A percentile compares a stretch with the other conserved stretches of the same genome.
Evolutionary conservation across 2,329 filamentous ascomycete species (phyloP).

Genomic region (Davidsoniella neocaledoniae): DNA sequence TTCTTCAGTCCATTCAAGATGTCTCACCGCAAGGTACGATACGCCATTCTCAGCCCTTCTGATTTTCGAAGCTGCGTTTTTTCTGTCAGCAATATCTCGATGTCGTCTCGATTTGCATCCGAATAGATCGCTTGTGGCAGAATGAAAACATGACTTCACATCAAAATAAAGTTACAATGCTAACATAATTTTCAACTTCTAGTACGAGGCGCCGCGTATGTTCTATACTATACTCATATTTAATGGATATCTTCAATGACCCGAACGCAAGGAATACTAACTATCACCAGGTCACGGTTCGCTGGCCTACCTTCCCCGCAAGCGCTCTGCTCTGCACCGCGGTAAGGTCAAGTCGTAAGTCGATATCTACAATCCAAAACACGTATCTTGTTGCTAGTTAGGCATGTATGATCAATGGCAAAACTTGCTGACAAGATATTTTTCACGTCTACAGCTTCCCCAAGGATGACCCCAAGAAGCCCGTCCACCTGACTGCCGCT

Average conservation of each 20-base stretch:
- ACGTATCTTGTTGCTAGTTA: too few relatives aligned
- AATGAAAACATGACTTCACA: too few relatives aligned
- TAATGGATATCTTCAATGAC: neutral
- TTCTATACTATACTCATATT: neutral
- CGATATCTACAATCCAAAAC: neutral
- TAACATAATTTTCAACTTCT: conserved; percentile 6
- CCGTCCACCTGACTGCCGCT: conserved; percentile 91
- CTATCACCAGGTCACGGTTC: conserved; percentile 50
- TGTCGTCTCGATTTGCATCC: neutral
- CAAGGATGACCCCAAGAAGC: conserved; percentile 99
- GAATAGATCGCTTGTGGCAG: neutral
- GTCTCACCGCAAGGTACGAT: conserved; percentile 15
- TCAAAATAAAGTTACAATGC: neutral
- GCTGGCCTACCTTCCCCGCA: conserved; percentile 72
- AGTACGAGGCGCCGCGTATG: conserved; percentile 62
- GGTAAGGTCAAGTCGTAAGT: conserved; percentile 97
- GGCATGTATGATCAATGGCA: too few relatives aligned
- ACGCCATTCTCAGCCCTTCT: neutral
- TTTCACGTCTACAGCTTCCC: conserved; percentile 55
- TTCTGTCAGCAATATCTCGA: neutral
- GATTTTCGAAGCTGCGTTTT: neutral
- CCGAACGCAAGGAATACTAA: conserved; percentile 4
- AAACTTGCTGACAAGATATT: neutral
- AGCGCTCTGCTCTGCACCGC: conserved; percentile 85
- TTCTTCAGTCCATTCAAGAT: conserved; percentile 13